phyloP scores from a whole-genome alignment of 2,329 filamentous ascomycete genomes.

The Botryosphaeria dothidea region DNA sequence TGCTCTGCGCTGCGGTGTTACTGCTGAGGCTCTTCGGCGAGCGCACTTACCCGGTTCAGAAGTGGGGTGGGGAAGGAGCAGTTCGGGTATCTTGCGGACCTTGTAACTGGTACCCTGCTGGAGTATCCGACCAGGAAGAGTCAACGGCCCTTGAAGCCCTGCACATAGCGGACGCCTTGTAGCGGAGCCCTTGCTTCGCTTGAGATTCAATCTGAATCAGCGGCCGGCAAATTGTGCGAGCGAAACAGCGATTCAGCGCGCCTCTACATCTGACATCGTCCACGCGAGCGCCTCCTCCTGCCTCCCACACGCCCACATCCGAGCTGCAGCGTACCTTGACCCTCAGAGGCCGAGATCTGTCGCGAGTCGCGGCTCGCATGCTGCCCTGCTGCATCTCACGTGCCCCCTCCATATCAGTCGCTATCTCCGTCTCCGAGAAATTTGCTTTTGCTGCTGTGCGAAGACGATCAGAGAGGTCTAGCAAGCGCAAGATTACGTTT shows the following conservation, averaged over 20 bases:
- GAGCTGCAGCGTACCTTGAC: neutral
- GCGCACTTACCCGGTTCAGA: slow-evolving; percentile 16
- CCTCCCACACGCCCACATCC: neutral
- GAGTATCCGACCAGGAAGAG: too few species aligned
- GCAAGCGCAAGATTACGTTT: slow-evolving; percentile 2
- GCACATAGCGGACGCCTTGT: too few species aligned
- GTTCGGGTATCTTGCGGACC: too few species aligned
- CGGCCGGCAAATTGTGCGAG: slow-evolving; percentile 4
- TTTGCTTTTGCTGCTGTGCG: slow-evolving; percentile 15
- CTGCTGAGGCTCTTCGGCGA: slow-evolving; percentile 20
- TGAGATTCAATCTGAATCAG: neutral
- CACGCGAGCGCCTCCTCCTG: neutral
- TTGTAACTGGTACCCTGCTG: too few species aligned
- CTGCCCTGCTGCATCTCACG: slow-evolving; percentile 4
- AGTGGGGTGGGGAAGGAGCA: too few species aligned
- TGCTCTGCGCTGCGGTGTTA: slow-evolving; percentile 17
- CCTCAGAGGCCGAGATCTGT: neutral
- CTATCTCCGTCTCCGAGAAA: slow-evolving; percentile 17
- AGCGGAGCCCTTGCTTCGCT: slow-evolving; percentile 18
- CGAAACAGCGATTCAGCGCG: neutral
- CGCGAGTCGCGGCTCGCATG: slow-evolving; percentile 11
- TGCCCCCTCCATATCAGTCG: neutral
- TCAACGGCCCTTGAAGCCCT: too few species aligned
- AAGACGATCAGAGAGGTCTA: neutral
- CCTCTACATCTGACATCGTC: neutral